phyloP scores from a whole-genome alignment of 352 stramenopile species.

The Globisporangium cederbergense region DNA sequence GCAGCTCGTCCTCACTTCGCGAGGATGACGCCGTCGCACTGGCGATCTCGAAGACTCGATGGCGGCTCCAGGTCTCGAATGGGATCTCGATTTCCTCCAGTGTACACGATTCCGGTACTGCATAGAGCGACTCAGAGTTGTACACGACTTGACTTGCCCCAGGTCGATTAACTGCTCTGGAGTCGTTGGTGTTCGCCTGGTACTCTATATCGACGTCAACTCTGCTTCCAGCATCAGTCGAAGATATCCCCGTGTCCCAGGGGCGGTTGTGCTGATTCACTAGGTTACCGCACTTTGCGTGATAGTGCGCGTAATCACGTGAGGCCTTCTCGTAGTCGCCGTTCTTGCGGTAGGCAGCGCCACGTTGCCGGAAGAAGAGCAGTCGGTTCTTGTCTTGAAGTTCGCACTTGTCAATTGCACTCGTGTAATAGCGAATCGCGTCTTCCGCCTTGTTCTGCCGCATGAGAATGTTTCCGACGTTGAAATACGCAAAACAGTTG shows the following conservation, averaged over 20 bases:
- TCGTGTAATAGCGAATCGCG: slow-evolving; percentile 43
- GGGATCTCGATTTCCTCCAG: slow-evolving; percentile 11
- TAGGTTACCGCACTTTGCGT: slow-evolving; percentile 11
- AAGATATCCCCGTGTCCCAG: not conserved
- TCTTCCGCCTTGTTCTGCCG: slow-evolving; percentile 27
- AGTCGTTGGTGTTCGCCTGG: not conserved
- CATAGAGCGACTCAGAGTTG: slow-evolving; percentile 16
- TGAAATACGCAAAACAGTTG: slow-evolving; percentile 51
- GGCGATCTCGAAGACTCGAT: slow-evolving; percentile 28
- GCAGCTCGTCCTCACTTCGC: slow-evolving; percentile 36
- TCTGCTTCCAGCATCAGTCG: slow-evolving; percentile 3
- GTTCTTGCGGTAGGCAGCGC: slow-evolving; percentile 49
- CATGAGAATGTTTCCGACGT: slow-evolving; percentile 56
- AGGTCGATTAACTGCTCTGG: not conserved
- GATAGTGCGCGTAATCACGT: slow-evolving; percentile 40
- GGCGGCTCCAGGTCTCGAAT: slow-evolving; percentile 17
- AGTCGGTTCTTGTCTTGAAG: slow-evolving; percentile 13
- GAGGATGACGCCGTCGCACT: slow-evolving; percentile 4
- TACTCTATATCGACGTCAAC: not conserved
- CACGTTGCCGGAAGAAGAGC: slow-evolving; percentile 48
- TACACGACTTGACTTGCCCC: slow-evolving; percentile 10
- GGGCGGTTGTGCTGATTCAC: slow-evolving; percentile 3
- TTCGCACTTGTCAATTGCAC: slow-evolving; percentile 34
- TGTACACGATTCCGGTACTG: not conserved
- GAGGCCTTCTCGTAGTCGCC: slow-evolving; percentile 62